A percentile compares a stretch with the other conserved stretches of the same genome.
phyloP scores from a whole-genome alignment of 306 rosid species.

The Crotalaria pallida region DNA sequence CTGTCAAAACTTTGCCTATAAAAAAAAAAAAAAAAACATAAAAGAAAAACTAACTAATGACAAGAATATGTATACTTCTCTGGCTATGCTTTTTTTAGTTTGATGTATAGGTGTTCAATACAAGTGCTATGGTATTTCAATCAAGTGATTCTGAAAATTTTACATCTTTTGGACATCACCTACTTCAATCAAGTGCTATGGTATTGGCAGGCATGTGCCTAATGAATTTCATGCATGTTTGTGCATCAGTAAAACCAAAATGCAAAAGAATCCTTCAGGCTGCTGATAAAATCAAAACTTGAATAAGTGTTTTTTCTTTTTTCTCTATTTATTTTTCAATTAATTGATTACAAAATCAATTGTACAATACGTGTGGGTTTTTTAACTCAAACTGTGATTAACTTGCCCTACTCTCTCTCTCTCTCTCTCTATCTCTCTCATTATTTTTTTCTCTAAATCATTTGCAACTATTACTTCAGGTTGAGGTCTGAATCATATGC shows the following conservation, averaged over 20 bases:
- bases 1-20: too few species aligned
- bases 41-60: too few species aligned
- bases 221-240: not conserved
- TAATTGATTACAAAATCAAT: not conserved
- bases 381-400: not conserved
- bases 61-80: not conserved
- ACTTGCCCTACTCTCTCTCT: not conserved
- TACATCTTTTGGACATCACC: not conserved
- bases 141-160: not conserved
- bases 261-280: not conserved
- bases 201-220: not conserved
- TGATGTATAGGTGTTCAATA: not conserved
- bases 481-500: constrained; percentile 50
- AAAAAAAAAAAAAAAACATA: too few species aligned
- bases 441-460: not conserved
- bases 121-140: too few species aligned
- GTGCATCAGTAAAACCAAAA: not conserved
- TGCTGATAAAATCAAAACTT: not conserved
- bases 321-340: not conserved
- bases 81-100: not conserved
- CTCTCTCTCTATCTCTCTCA: not conserved
- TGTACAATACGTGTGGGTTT: not conserved
- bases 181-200: too few species aligned
- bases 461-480: constrained; percentile 38
- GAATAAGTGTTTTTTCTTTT: not conserved